Evolutionary conservation across 2,329 filamentous ascomycete genomes (phyloP).

Genomic region (Dendryphion nanum): DNA sequence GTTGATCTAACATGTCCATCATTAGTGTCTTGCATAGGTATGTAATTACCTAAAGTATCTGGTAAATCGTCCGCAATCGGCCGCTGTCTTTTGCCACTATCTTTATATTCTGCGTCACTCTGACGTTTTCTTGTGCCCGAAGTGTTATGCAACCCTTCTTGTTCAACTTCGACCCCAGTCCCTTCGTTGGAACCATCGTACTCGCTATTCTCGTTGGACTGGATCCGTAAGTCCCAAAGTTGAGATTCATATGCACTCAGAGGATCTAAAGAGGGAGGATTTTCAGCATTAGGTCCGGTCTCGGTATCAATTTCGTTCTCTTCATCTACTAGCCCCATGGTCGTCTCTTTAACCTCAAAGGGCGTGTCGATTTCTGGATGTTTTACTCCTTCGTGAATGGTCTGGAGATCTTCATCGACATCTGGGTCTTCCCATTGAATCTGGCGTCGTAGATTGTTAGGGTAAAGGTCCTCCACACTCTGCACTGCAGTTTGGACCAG

Average conservation of each 20-base stretch:
- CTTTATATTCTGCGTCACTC: slow-evolving; percentile 1
- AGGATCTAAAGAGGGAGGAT: slow-evolving; percentile 27
- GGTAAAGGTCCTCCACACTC: slow-evolving; percentile 85
- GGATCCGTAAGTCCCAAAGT: slow-evolving; percentile 10
- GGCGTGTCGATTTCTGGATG: neutral
- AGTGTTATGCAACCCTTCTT: neutral
- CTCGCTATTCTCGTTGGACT: slow-evolving; percentile 12
- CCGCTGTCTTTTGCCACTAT: slow-evolving; percentile 7
- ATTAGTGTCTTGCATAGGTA: neutral
- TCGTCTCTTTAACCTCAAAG: neutral
- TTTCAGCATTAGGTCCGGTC: slow-evolving; percentile 16
- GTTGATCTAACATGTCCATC: slow-evolving; percentile 13
- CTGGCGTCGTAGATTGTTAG: slow-evolving; percentile 54
- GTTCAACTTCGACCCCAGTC: neutral
- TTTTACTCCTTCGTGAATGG: neutral
- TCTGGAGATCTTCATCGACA: neutral
- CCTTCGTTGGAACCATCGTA: slow-evolving; percentile 2
- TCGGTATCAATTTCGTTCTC: slow-evolving; percentile 24
- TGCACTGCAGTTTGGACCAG: slow-evolving; percentile 74
- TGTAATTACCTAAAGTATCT: neutral
- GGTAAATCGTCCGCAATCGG: neutral
- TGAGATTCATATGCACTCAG: slow-evolving; percentile 27
- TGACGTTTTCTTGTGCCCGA: slow-evolving; percentile 8
- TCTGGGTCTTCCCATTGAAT: slow-evolving; percentile 9
- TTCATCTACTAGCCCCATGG: slow-evolving; percentile 15